Percentiles rank a stretch among this genome's conserved stretches.
These are phyloP conservation scores for Sporothrix dimorphospora DNA, from an alignment of 2,329 filamentous ascomycete species.

Conservation along the genomic window DNA sequence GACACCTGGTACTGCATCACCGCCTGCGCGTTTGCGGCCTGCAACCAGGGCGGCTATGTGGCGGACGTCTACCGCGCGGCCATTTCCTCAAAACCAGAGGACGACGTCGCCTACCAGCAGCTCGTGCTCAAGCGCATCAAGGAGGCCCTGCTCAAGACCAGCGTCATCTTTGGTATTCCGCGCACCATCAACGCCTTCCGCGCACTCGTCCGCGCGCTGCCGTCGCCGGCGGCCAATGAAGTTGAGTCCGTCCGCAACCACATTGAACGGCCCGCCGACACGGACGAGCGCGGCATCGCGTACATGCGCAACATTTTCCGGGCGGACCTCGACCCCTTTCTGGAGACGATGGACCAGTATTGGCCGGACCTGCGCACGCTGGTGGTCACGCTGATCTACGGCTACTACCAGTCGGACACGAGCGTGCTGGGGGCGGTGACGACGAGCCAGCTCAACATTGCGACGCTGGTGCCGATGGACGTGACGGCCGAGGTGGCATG, in stretches of 20 bases:
- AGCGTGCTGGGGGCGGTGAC: constrained; percentile 35
- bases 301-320: constrained; percentile 39
- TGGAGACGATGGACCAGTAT: constrained; percentile 36
- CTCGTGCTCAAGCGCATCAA: constrained; percentile 30
- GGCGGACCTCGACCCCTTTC: constrained; percentile 37
- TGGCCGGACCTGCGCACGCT: constrained; percentile 38
- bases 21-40: constrained; percentile 29
- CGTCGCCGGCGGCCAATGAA: constrained; percentile 35
- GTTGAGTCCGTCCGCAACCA: constrained; percentile 33
- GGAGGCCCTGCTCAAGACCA: constrained; percentile 36
- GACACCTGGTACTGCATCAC: constrained; percentile 26
- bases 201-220: constrained; percentile 34
- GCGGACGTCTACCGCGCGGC: constrained; percentile 27
- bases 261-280: constrained; percentile 32
- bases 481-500: constrained; percentile 38
- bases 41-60: constrained; percentile 31
- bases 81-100: background rate
- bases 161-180: constrained; percentile 39
- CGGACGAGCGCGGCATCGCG: constrained; percentile 31
- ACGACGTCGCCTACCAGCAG: constrained; percentile 21
- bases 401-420: constrained; percentile 38
- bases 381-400: constrained; percentile 37
- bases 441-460: constrained; percentile 37
- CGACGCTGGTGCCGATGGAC: constrained; percentile 37
- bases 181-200: constrained; percentile 38